phyloP scores from a whole-genome alignment of 129 eudicot species.

The Helianthus annuus region DNA sequence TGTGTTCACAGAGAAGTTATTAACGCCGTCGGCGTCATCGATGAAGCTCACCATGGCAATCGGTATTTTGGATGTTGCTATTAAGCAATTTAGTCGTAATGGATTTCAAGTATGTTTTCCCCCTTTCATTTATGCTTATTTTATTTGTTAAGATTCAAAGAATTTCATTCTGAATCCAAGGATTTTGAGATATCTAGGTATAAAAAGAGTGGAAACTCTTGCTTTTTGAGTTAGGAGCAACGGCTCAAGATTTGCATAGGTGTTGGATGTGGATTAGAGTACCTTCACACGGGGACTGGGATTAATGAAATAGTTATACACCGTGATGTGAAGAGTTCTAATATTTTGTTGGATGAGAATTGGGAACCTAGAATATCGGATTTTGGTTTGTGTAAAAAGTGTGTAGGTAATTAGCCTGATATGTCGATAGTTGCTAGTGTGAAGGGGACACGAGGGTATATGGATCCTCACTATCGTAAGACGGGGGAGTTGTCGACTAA shows the following conservation, averaged over 20 bases:
- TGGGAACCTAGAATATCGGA: neutral
- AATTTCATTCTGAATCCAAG: too few relatives aligned
- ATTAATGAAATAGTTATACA: neutral
- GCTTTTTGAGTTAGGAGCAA: neutral
- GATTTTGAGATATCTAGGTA: neutral
- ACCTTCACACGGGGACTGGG: conserved; percentile 8
- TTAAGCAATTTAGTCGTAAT: too few relatives aligned
- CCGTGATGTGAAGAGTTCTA: conserved; percentile 6
- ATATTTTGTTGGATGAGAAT: neutral
- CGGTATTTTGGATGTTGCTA: too few relatives aligned
- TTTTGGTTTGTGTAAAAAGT: conserved; percentile 8
- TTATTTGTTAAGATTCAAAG: too few relatives aligned
- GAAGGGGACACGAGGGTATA: conserved; percentile 3
- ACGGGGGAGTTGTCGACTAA: neutral
- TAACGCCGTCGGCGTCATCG: too few relatives aligned
- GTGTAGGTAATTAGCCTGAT: neutral
- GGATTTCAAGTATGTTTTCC: too few relatives aligned
- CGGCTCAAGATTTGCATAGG: conserved; percentile 10
- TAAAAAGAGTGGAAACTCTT: neutral
- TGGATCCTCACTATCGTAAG: neutral
- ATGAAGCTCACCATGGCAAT: too few relatives aligned
- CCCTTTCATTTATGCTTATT: too few relatives aligned
- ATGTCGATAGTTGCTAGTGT: neutral
- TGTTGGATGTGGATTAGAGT: conserved; percentile 5
- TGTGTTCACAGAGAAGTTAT: too few relatives aligned